phyloP scores from a whole-genome alignment of 2,329 filamentous ascomycete species.

The Phyllosticta capitalensis region DNA sequence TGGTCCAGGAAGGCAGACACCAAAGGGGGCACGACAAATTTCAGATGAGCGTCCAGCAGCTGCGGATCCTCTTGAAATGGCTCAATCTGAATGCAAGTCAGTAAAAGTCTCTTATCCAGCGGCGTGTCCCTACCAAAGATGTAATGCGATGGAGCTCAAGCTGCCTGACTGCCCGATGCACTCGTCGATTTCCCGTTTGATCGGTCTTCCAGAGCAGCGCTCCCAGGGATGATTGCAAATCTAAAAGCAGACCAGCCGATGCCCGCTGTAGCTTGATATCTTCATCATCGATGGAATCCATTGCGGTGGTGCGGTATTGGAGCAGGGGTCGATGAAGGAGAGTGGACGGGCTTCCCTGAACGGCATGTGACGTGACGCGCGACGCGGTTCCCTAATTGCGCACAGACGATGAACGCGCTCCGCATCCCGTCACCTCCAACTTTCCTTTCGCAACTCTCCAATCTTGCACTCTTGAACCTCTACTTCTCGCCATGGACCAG shows the following conservation, averaged over 20 bases:
- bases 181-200: constrained; percentile 15
- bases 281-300: constrained; percentile 34
- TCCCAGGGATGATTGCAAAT: constrained; percentile 23
- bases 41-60: constrained; percentile 75
- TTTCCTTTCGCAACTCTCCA: background rate
- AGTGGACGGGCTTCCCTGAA: background rate
- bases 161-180: constrained; percentile 30
- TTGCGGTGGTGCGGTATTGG: constrained; percentile 10
- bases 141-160: constrained; percentile 33
- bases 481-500: constrained; percentile 36
- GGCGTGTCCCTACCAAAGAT: constrained; percentile 17
- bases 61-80: constrained; percentile 94
- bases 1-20: constrained; percentile 67
- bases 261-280: constrained; percentile 37
- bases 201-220: constrained; percentile 29
- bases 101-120: constrained; percentile 1
- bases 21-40: constrained; percentile 63
- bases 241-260: constrained; percentile 25
- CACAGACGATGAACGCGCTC: constrained; percentile 2
- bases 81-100: constrained; percentile 47
- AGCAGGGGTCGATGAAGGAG: background rate
- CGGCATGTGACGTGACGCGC: constrained; percentile 8
- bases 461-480: background rate
- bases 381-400: constrained; percentile 2
- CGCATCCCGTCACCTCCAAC: constrained; percentile 1